These are phyloP conservation scores for Aspergillus alliaceus DNA, from an alignment of 2,329 filamentous ascomycete genomes.

Conservation along the genomic window DNA sequence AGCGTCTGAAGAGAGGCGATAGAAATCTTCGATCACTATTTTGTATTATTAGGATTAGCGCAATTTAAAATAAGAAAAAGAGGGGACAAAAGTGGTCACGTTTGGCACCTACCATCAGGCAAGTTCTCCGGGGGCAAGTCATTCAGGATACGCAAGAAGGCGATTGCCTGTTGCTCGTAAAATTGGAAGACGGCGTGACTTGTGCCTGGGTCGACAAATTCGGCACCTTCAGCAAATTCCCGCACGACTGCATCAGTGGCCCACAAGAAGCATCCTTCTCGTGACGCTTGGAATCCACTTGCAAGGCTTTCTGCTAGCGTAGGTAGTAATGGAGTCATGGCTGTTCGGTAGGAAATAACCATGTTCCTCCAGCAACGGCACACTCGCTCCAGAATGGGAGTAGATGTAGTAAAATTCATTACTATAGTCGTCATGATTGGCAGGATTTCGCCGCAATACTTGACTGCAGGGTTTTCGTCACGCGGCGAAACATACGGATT, in stretches of 20 bases:
- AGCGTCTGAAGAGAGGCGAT: constrained; percentile 86
- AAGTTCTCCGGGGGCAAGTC: constrained; percentile 76
- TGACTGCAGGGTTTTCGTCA: constrained; percentile 84
- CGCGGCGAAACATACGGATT: constrained; percentile 71
- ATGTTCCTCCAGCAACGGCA: constrained; percentile 96
- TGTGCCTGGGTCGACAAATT: constrained; percentile 78
- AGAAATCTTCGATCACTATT: constrained; percentile 89
- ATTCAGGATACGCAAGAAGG: constrained; percentile 85
- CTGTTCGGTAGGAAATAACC: constrained; percentile 91
- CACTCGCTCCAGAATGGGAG: constrained; percentile 87
- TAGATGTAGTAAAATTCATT: constrained; percentile 80
- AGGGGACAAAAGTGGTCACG: not conserved
- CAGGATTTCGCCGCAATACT: constrained; percentile 94
- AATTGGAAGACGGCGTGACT: constrained; percentile 89
- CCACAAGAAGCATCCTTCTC: constrained; percentile 98
- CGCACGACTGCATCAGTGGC: constrained; percentile 91
- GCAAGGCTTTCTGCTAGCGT: constrained; percentile 86
- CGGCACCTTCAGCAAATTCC: constrained; percentile 89
- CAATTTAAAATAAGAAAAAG: not conserved
- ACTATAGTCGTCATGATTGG: constrained; percentile 82
- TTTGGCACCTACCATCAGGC: constrained; percentile 57
- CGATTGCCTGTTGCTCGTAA: constrained; percentile 89
- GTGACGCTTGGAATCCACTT: constrained; percentile 77
- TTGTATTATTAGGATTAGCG: constrained; percentile 13
- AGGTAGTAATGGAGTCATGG: constrained; percentile 80